A percentile compares a stretch with the other conserved stretches of the same genome.
phyloP scores from a whole-genome alignment of 306 rosid species.

The Pyrus communis region DNA sequence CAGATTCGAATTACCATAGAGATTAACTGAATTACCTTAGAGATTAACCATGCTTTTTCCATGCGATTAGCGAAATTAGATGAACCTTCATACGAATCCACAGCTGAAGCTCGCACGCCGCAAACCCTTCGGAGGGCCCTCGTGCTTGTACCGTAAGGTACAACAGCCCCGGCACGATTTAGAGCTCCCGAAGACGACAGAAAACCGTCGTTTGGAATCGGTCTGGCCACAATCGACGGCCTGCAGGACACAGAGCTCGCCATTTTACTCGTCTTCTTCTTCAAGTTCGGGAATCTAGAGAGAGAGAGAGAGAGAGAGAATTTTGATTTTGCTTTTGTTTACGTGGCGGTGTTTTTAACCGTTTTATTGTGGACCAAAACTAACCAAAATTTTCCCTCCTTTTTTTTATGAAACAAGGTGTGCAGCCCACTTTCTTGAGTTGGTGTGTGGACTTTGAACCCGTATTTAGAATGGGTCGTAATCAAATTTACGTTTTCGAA shows the following conservation, averaged over 20 bases:
- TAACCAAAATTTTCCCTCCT: neutral
- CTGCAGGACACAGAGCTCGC: constrained; percentile 21
- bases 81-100: constrained; percentile 63
- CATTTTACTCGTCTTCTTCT: constrained; percentile 27
- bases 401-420: neutral
- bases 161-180: neutral
- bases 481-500: neutral
- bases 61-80: constrained; percentile 66
- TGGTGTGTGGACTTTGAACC: neutral
- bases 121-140: constrained; percentile 2
- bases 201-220: constrained; percentile 19
- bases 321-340: no score
- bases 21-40: constrained; percentile 44
- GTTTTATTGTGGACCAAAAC: constrained; percentile 1
- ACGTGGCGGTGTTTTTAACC: neutral
- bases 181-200: constrained; percentile 1
- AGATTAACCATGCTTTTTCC: constrained; percentile 83
- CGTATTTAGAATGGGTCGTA: neutral
- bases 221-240: constrained; percentile 17
- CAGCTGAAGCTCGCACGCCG: constrained; percentile 58
- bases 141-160: constrained; percentile 14
- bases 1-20: neutral
- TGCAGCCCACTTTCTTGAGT: neutral
- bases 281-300: neutral
- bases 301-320: neutral